These are phyloP conservation scores for Myrica gale DNA, from an alignment of 306 rosid species.

Conservation along the genomic window DNA sequence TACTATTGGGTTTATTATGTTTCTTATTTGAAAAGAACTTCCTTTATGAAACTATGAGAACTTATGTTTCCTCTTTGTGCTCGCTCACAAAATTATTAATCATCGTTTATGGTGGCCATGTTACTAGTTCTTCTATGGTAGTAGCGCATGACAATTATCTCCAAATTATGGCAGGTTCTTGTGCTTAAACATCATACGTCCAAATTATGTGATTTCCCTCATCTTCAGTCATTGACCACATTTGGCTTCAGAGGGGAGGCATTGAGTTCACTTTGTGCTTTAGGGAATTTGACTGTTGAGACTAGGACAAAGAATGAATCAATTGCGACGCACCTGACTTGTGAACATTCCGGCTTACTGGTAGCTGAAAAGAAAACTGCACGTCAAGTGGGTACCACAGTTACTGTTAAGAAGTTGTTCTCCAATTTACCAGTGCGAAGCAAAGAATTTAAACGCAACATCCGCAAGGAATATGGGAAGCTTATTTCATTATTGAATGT, in stretches of 20 bases:
- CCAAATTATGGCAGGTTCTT: conserved; percentile 50
- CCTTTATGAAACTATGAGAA: not conserved
- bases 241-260: conserved; percentile 99
- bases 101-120: not conserved
- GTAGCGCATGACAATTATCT: not conserved
- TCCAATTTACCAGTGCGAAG: conserved; percentile 76
- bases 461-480: conserved; percentile 92
- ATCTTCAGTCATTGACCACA: conserved; percentile 84
- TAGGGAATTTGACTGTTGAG: conserved; percentile 74
- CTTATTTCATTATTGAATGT: conserved; percentile 83
- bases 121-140: not conserved
- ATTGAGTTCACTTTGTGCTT: conserved; percentile 74
- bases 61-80: not conserved
- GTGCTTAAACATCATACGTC: conserved; percentile 88
- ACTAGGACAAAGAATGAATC: conserved; percentile 71
- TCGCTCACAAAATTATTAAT: not conserved
- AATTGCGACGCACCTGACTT: conserved; percentile 71
- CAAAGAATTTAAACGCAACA: conserved; percentile 82
- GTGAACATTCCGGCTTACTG: conserved; percentile 68
- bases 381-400: conserved; percentile 87
- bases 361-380: conserved; percentile 78
- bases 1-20: not conserved
- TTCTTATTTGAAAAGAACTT: not conserved
- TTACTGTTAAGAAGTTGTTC: conserved; percentile 73
- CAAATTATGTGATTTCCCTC: conserved; percentile 67